Conservation (phyloP, 345 rosid genomes). For the Populus pruinosa region DNA sequence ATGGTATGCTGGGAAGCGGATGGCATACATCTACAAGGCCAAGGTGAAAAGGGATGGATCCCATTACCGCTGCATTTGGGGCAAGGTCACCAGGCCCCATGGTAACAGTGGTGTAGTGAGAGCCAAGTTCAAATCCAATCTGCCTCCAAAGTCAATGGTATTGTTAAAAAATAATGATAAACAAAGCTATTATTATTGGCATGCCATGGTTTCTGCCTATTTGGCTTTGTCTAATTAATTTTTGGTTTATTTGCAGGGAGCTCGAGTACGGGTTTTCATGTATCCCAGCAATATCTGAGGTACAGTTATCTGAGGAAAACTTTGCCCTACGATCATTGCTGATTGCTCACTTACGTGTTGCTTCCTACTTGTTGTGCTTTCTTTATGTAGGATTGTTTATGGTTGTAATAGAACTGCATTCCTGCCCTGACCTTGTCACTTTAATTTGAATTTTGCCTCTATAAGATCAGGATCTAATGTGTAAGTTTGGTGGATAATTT, state of each 20-base stretch:
- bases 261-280: background rate
- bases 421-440: background rate
- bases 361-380: background rate
- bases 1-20: background rate
- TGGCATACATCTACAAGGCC: constrained; percentile 3
- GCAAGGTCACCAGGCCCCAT: constrained; percentile 1
- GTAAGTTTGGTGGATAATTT: too few relatives aligned
- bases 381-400: background rate
- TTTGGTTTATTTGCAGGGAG: background rate
- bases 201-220: background rate
- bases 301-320: background rate
- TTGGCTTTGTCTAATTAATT: background rate
- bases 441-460: background rate
- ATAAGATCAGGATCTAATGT: too few relatives aligned
- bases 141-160: background rate
- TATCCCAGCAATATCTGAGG: background rate
- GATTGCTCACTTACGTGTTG: background rate
- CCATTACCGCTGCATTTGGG: background rate
- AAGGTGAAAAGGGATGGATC: background rate
- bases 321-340: background rate
- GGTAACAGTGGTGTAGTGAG: background rate
- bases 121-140: background rate
- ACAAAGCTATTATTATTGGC: background rate
- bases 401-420: background rate
- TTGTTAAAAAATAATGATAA: background rate